Evolutionary conservation across 192 early-diverging fungal genomes (phyloP).

Genomic region (Oehlia diaphana): DNA sequence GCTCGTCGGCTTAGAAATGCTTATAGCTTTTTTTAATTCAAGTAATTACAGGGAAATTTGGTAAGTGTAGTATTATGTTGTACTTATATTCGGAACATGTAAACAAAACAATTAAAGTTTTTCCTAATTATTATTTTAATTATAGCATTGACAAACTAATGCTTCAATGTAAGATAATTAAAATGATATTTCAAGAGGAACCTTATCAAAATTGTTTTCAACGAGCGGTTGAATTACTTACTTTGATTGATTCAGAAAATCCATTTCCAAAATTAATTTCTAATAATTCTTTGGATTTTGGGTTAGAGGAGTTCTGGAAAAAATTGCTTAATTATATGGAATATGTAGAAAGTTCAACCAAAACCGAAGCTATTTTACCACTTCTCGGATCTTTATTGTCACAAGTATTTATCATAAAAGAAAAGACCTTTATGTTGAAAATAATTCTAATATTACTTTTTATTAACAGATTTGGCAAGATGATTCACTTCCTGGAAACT

Average conservation of each 20-base stretch:
- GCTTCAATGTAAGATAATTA: conserved; percentile 15
- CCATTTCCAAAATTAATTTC: conserved; percentile 13
- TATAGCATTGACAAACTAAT: not conserved
- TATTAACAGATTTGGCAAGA: conserved; percentile 11
- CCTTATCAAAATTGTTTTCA: not conserved
- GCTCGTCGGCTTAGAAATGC: not conserved
- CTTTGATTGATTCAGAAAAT: not conserved
- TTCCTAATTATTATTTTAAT: not conserved
- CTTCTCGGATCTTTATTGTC: conserved; percentile 5
- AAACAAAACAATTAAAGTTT: no score
- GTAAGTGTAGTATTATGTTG: not conserved
- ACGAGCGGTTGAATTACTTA: not conserved
- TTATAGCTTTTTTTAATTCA: not conserved
- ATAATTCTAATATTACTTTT: not conserved
- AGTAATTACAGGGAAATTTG: not conserved
- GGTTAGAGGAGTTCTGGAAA: conserved; percentile 22
- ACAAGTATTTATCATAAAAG: not conserved
- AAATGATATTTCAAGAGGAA: conserved; percentile 24
- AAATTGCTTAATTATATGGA: conserved; percentile 3
- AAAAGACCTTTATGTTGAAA: not conserved
- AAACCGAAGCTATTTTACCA: conserved; percentile 7
- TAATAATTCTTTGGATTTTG: not conserved
- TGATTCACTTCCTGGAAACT: not conserved
- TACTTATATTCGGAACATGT: no score
- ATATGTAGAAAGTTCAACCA: not conserved